Evolutionary conservation across 169 alveolate species (phyloP).

Genomic region (Plasmodium falciparum): DNA sequence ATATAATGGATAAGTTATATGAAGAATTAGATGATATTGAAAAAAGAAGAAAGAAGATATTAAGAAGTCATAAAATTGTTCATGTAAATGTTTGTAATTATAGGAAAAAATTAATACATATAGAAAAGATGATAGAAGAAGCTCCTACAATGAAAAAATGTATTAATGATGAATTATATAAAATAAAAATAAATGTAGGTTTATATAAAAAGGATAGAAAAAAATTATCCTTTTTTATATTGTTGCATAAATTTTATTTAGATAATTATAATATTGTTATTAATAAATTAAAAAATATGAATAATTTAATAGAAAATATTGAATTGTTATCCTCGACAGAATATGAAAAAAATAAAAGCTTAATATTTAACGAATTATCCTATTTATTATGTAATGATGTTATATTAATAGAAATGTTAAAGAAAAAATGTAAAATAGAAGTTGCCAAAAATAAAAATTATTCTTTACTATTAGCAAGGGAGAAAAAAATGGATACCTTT

Average conservation of each 20-base stretch:
- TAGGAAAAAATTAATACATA: slow-evolving; percentile 37
- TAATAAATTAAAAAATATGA: slow-evolving; percentile 37
- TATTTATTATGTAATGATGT: slow-evolving; percentile 26
- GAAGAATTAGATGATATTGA: slow-evolving; percentile 64
- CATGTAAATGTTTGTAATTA: slow-evolving; percentile 45
- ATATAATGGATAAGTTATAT: slow-evolving; percentile 16
- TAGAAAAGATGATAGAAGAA: slow-evolving; percentile 71
- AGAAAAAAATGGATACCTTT: slow-evolving; percentile 2
- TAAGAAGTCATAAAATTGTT: slow-evolving; percentile 11
- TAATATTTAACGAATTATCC: slow-evolving; percentile 15
- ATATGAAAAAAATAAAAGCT: slow-evolving; percentile 23
- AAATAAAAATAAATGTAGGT: slow-evolving; percentile 18
- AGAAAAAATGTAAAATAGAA: neutral
- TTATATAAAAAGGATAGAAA: slow-evolving; percentile 43
- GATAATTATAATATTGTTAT: slow-evolving; percentile 18
- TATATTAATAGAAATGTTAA: neutral
- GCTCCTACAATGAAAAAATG: slow-evolving; percentile 48
- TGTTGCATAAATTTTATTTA: slow-evolving; percentile 34
- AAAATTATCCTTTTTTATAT: slow-evolving; percentile 29
- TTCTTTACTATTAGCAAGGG: slow-evolving; percentile 2
- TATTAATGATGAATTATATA: slow-evolving; percentile 20
- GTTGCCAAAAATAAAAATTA: slow-evolving; percentile 13
- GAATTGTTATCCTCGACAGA: slow-evolving; percentile 22
- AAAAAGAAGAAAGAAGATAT: slow-evolving; percentile 19
- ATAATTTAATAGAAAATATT: slow-evolving; percentile 16